Percentiles rank a stretch among this genome's conserved stretches.
phyloP scores from a whole-genome alignment of 2,329 filamentous ascomycete species.

The Diaporthe sp. region DNA sequence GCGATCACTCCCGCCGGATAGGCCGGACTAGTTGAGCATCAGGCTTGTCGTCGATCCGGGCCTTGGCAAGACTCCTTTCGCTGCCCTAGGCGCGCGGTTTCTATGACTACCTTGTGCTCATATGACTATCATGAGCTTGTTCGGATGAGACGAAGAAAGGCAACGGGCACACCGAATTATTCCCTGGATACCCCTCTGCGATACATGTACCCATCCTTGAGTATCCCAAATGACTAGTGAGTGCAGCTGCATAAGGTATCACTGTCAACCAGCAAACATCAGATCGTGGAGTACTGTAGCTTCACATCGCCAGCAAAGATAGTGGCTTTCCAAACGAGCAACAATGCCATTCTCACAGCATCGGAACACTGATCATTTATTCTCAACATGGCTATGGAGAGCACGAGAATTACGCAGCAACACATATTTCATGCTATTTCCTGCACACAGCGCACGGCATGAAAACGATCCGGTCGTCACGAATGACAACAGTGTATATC shows the following conservation, averaged over 20 bases:
- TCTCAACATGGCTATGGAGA: background rate
- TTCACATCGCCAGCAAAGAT: background rate
- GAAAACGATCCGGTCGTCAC: background rate
- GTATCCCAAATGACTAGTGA: background rate
- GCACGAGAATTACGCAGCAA: background rate
- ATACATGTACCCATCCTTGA: background rate
- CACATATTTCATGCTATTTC: background rate
- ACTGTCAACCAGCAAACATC: background rate
- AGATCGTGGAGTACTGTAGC: background rate
- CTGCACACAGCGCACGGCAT: background rate
- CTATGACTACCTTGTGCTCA: constrained; percentile 6
- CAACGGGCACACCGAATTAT: constrained; percentile 9
- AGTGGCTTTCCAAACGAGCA: background rate
- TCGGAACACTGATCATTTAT: background rate
- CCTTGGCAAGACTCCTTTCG: background rate
- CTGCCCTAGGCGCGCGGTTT: background rate
- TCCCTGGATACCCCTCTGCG: background rate
- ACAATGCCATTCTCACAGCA: too few species aligned
- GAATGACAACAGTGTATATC: background rate
- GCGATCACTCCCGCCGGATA: background rate
- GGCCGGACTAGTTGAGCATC: constrained; percentile 14
- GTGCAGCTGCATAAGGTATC: background rate
- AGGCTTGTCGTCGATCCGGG: constrained; percentile 20
- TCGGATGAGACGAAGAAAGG: constrained; percentile 8
- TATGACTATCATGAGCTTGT: constrained; percentile 20